Evolutionary conservation across 805 yeast species (phyloP).

Genomic region (Kodamaea sagamina): DNA sequence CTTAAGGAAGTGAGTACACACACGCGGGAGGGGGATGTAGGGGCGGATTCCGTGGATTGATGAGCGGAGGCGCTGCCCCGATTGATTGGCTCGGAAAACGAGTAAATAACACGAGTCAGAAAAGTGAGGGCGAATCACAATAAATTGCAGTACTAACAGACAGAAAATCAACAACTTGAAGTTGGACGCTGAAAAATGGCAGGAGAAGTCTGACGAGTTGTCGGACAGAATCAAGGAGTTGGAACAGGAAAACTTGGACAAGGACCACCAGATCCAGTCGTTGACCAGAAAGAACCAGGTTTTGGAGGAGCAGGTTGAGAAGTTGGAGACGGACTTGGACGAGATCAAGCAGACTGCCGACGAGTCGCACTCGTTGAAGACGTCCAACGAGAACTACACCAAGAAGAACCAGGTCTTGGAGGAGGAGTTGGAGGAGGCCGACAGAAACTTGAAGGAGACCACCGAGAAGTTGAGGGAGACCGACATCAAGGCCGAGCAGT

Average conservation of each 20-base stretch:
- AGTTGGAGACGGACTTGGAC: conserved; percentile 68
- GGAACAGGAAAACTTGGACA: conserved; percentile 88
- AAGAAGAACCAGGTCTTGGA: conserved; percentile 88
- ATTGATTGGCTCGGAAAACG: neutral
- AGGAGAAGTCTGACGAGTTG: conserved; percentile 91
- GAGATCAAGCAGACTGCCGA: conserved; percentile 86
- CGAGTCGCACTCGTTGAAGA: conserved; percentile 83
- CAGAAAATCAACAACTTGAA: conserved; percentile 87
- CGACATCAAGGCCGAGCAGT: conserved; percentile 93
- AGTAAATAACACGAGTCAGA: conserved; percentile 3
- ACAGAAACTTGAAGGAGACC: conserved; percentile 87
- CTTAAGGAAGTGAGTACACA: conserved; percentile 55
- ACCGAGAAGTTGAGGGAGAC: conserved; percentile 93
- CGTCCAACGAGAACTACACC: conserved; percentile 86
- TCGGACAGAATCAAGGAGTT: conserved; percentile 77
- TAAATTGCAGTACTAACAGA: conserved; percentile 3
- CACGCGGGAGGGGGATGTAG: neutral
- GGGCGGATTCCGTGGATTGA: neutral
- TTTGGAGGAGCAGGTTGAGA: conserved; percentile 80
- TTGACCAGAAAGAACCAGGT: conserved; percentile 89
- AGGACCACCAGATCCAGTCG: conserved; percentile 93
- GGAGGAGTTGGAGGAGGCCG: conserved; percentile 88
- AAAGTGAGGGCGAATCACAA: neutral
- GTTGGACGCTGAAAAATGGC: conserved; percentile 95
- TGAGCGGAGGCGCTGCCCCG: neutral